Conservation (phyloP, 2,329 filamentous ascomycete genomes). For the Triangularia verruculosa region DNA sequence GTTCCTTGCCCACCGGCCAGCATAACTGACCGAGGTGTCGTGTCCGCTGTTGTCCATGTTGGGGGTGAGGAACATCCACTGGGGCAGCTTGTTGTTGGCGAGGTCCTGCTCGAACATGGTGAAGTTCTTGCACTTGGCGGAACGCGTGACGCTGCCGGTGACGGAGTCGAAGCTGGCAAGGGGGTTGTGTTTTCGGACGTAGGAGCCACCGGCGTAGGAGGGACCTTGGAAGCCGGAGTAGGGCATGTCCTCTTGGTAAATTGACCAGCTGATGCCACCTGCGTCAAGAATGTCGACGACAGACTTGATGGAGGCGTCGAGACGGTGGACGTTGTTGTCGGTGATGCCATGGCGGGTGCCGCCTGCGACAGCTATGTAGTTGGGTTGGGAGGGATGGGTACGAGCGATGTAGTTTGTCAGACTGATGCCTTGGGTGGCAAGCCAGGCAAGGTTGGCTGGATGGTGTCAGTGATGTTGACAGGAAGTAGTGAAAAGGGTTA, state of each 20-base stretch:
- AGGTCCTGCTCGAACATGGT: slow-evolving; percentile 68
- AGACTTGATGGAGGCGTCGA: slow-evolving; percentile 61
- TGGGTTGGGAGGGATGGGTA: slow-evolving; percentile 73
- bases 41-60: slow-evolving; percentile 78
- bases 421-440: slow-evolving; percentile 60
- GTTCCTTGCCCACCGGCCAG: slow-evolving; percentile 63
- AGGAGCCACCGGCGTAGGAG: slow-evolving; percentile 65
- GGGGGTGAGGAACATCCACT: slow-evolving; percentile 69
- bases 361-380: slow-evolving; percentile 66
- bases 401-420: slow-evolving; percentile 59
- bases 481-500: slow-evolving; percentile 12
- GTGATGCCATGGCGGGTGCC: slow-evolving; percentile 74
- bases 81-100: slow-evolving; percentile 59
- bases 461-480: not conserved
- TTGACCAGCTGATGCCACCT: slow-evolving; percentile 62
- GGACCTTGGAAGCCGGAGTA: slow-evolving; percentile 71
- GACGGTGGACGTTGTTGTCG: slow-evolving; percentile 61
- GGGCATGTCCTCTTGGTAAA: slow-evolving; percentile 77
- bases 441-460: slow-evolving; percentile 49
- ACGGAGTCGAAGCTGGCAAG: slow-evolving; percentile 64
- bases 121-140: slow-evolving; percentile 72
- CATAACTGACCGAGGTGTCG: slow-evolving; percentile 66
- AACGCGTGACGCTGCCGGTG: slow-evolving; percentile 55
- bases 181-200: slow-evolving; percentile 73
- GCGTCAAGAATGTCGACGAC: slow-evolving; percentile 67